These are phyloP conservation scores for Lavandula angustifolia DNA, from an alignment of 257 asterid genomes.

Conservation along the genomic window DNA sequence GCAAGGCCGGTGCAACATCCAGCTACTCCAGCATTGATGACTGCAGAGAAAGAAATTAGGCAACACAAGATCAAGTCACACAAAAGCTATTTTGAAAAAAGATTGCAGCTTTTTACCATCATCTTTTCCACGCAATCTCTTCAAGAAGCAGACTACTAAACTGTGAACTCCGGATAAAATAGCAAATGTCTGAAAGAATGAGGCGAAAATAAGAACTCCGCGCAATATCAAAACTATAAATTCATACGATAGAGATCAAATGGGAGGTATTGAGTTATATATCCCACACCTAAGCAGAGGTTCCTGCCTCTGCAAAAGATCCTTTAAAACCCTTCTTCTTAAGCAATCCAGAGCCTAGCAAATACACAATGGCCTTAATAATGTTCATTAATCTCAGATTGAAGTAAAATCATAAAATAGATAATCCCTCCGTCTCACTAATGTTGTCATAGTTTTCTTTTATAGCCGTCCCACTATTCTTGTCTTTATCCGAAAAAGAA, in stretches of 20 bases:
- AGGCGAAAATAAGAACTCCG: background rate
- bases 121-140: constrained; percentile 80
- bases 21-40: constrained; percentile 88
- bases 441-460: no score
- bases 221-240: constrained; percentile 7
- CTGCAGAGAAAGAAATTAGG: constrained; percentile 41
- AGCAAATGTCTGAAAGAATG: constrained; percentile 64
- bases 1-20: constrained; percentile 98
- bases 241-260: background rate
- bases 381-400: background rate
- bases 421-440: no score
- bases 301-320: constrained; percentile 66
- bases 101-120: constrained; percentile 51
- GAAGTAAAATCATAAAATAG: no score
- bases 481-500: no score
- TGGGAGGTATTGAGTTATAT: constrained; percentile 6
- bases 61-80: background rate
- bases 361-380: background rate
- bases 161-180: constrained; percentile 88
- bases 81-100: background rate
- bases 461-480: no score
- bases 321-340: constrained; percentile 74
- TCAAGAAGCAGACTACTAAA: constrained; percentile 74
- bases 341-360: constrained; percentile 64
- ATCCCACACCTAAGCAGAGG: constrained; percentile 73